Conservation (phyloP, 495 filamentous ascomycete species). For the Podospora pseudoanserina region DNA sequence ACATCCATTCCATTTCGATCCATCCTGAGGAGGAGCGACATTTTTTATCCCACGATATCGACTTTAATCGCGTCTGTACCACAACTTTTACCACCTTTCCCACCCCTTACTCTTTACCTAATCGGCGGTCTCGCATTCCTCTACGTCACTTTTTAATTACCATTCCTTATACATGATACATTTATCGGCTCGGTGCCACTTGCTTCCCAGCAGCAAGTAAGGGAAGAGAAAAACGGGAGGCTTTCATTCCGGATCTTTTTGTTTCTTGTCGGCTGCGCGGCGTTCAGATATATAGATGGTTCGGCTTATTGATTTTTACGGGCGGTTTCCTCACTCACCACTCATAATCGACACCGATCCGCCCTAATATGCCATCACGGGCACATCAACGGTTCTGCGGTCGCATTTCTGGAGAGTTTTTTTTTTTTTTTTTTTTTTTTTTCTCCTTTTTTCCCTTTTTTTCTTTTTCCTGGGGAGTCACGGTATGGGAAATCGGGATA, state of each 20-base stretch:
- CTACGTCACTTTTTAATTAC: conserved; percentile 43
- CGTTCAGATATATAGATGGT: conserved; percentile 37
- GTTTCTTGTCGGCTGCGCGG: conserved; percentile 31
- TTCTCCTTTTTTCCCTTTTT: not conserved
- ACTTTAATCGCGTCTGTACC: conserved; percentile 32
- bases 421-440: conserved; percentile 8
- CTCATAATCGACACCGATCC: conserved; percentile 16
- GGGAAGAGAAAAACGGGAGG: conserved; percentile 17
- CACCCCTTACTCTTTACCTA: conserved; percentile 4
- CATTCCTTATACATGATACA: conserved; percentile 36
- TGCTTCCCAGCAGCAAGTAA: conserved; percentile 38
- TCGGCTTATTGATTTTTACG: conserved; percentile 17
- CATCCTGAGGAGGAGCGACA: conserved; percentile 10
- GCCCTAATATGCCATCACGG: conserved; percentile 17
- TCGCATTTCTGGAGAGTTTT: not conserved
- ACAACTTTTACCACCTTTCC: conserved; percentile 16
- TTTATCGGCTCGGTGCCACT: conserved; percentile 39
- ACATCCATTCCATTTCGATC: conserved; percentile 7
- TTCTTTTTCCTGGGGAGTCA: conserved; percentile 9
- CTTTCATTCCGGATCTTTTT: conserved; percentile 25
- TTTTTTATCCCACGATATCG: conserved; percentile 18
- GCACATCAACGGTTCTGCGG: conserved; percentile 8
- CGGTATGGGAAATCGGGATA: conserved; percentile 2
- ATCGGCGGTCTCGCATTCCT: conserved; percentile 28
- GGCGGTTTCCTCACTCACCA: conserved; percentile 13